A percentile compares a stretch with the other conserved stretches of the same genome.
These are phyloP conservation scores for Fusarium camptoceras DNA, from an alignment of 2,329 filamentous ascomycete genomes.

Conservation along the genomic window DNA sequence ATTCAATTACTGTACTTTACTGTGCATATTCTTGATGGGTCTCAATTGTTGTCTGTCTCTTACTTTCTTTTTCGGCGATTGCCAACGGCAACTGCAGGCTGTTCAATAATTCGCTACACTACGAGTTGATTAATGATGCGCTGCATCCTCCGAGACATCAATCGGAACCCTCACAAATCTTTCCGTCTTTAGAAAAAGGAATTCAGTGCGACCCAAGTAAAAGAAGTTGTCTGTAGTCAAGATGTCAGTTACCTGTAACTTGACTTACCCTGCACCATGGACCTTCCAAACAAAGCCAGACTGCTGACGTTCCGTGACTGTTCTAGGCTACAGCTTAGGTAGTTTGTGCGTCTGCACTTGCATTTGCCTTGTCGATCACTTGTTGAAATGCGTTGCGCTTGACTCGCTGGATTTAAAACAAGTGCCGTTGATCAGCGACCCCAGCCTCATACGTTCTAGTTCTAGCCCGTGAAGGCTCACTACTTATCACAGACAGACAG, in stretches of 20 bases:
- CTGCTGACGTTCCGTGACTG: not conserved
- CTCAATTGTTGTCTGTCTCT: not conserved
- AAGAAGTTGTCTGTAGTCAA: not conserved
- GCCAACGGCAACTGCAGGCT: not conserved
- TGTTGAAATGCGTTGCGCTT: not conserved
- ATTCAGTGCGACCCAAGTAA: not conserved
- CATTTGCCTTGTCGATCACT: not conserved
- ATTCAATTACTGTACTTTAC: not conserved
- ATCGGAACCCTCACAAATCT: not conserved
- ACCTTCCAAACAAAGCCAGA: not conserved
- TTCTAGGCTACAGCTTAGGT: not conserved
- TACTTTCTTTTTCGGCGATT: not conserved
- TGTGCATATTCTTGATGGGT: not conserved
- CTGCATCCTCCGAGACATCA: conserved; percentile 25
- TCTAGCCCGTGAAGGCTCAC: no score
- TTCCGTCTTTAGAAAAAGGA: not conserved
- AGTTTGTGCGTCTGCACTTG: not conserved
- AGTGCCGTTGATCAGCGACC: conserved; percentile 14
- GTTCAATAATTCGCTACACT: not conserved
- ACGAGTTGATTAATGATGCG: conserved; percentile 8
- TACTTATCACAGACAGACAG: no score
- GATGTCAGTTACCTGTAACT: conserved; percentile 19
- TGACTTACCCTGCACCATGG: conserved; percentile 17
- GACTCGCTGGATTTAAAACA: conserved; percentile 3
- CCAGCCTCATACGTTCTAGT: not conserved